Conservation (phyloP, 1,139 yeast genomes). For the Debaryomycetaceae sp. region DNA sequence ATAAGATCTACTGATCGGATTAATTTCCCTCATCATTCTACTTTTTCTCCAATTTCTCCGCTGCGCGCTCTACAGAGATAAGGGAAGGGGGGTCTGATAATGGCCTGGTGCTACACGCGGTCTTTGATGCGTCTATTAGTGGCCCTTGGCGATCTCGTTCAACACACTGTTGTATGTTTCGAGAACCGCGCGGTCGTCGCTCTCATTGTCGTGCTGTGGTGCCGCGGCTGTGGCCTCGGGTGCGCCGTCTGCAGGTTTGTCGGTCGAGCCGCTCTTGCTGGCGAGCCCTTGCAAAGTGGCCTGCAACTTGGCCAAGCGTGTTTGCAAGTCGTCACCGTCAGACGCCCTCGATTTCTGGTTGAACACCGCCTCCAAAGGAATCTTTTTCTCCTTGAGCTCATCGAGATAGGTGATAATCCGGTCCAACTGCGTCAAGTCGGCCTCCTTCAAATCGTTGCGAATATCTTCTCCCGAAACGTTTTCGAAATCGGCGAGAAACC, state of each 20-base stretch:
- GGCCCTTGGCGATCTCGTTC: conserved; percentile 38
- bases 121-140: too few relatives aligned
- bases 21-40: too few relatives aligned
- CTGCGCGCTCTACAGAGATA: too few relatives aligned
- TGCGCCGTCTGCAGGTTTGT: neutral
- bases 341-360: conserved; percentile 15
- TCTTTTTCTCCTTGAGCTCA: conserved; percentile 46
- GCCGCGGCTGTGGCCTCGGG: neutral
- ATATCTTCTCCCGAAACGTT: conserved; percentile 50
- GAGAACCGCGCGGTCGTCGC: too few relatives aligned
- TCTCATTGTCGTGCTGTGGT: neutral
- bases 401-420: conserved; percentile 48
- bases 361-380: conserved; percentile 49
- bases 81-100: too few relatives aligned
- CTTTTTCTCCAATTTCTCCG: too few relatives aligned
- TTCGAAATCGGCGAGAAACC: conserved; percentile 14
- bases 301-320: conserved; percentile 10
- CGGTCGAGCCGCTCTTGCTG: conserved; percentile 3
- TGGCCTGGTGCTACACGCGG: too few relatives aligned
- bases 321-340: conserved; percentile 9
- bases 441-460: conserved; percentile 41
- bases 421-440: conserved; percentile 49
- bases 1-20: too few relatives aligned
- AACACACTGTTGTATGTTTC: conserved; percentile 51
- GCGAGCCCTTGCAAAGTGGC: conserved; percentile 6